Evolutionary conservation across 495 filamentous ascomycete species (phyloP), one percentile per base, ranked within the genome.

Genomic region (Trichoderma virens): DNA sequence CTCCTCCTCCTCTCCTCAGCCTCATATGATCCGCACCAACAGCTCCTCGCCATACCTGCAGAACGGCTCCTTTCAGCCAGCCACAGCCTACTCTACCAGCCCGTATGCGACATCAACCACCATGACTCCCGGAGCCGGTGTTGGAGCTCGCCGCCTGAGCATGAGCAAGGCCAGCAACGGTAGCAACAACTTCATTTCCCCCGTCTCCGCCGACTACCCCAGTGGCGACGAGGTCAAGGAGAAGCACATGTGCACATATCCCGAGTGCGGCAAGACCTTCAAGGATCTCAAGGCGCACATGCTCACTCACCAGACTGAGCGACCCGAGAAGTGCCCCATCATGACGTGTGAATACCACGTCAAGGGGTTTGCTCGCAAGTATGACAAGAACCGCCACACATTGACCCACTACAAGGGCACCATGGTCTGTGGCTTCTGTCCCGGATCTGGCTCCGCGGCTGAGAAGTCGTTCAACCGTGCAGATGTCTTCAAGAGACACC

Each of bases 391-490:
- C 73, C 83, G 94, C 32, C 94, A 99, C 73, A 97, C 93, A 0
- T 73, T 99, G 62, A 99, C 95, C 28, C 94, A 99, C 71, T 99
- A 99, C 83, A 98, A 98, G 78, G 95, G 95, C 9, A 98, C 92
- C 32, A 98, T 99, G 95, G 92, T 99, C 30, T 99, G 94, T 75
- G 92, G 93, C 38, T 99, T 99, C 80, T 99, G 94, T 70, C 93
- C 93, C 0, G 92, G 93, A 5, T 89, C 90, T 28, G 95, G 95
- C 16, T 96, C 92, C 2, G 85, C 93, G 25, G 90, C 89, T 0
- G 94, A 99, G 76, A 99, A 99, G 83, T 95, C 91, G 69, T 99
- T 99, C 75, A 99, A 99, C 78, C 87, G 94, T 32, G 93, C 95
- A 59, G 94, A 99, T 71, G 95, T 99, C 60, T 99, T 99, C 84